Percentiles rank a stretch among this genome's conserved stretches.
phyloP scores from a whole-genome alignment of 208 protist species.

The Trypanosoma congolense region DNA sequence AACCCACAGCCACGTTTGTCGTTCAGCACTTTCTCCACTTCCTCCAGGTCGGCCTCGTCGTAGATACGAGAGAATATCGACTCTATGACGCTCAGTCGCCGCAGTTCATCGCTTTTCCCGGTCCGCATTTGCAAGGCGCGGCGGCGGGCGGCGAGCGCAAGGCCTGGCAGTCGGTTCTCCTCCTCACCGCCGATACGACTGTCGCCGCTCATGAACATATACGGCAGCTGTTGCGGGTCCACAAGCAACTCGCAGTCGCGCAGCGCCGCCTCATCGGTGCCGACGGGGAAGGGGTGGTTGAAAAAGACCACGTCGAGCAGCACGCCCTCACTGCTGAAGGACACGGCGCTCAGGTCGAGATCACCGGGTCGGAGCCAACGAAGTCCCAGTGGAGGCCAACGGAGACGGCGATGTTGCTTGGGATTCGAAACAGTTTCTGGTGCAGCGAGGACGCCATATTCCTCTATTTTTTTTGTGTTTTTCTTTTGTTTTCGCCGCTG shows the following conservation, averaged over 20 bases:
- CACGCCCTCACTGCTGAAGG: conserved; percentile 68
- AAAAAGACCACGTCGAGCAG: conserved; percentile 81
- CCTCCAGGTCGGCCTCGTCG: conserved; percentile 54
- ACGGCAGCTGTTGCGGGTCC: conserved; percentile 51
- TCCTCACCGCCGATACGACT: conserved; percentile 77
- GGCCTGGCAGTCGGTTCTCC: conserved; percentile 59
- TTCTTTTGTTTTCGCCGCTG: too few relatives aligned
- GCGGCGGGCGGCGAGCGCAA: conserved; percentile 44
- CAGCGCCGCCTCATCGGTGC: conserved; percentile 49
- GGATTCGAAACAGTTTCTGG: conserved; percentile 81
- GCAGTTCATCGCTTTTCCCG: conserved; percentile 18
- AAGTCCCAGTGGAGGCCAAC: conserved; percentile 77
- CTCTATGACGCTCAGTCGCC: conserved; percentile 28
- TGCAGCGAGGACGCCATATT: conserved; percentile 51
- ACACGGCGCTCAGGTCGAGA: conserved; percentile 76
- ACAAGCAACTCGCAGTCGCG: conserved; percentile 30
- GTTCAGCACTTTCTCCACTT: conserved; percentile 46
- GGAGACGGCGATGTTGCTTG: conserved; percentile 52
- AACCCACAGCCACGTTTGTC: conserved; percentile 26
- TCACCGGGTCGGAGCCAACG: conserved; percentile 65
- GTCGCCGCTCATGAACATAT: conserved; percentile 83
- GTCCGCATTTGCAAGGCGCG: conserved; percentile 21
- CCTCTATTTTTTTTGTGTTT: not conserved
- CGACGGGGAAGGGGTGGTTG: conserved; percentile 69
- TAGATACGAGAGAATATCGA: conserved; percentile 65